These are phyloP conservation scores for Thraustotheca clavata DNA, from an alignment of 352 stramenopile species.

Conservation along the genomic window DNA sequence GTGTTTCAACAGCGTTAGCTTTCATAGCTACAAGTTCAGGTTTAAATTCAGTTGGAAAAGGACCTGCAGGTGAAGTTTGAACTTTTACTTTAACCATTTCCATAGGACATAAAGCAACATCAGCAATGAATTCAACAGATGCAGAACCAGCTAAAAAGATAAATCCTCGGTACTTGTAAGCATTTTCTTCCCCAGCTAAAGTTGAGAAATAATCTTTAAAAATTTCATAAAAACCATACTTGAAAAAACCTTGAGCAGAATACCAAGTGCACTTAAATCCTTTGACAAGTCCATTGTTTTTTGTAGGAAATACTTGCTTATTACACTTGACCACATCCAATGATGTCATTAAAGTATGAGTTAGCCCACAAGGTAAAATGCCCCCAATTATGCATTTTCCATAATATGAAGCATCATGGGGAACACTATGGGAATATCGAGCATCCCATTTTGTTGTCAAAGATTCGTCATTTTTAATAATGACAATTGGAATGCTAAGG, in stretches of 20 bases:
- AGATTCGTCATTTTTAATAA: no score
- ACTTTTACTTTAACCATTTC: slow-evolving; percentile 52
- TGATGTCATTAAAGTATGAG: slow-evolving; percentile 37
- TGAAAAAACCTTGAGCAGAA: slow-evolving; percentile 29
- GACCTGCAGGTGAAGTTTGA: slow-evolving; percentile 29
- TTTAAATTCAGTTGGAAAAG: slow-evolving; percentile 32
- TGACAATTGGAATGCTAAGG: no score
- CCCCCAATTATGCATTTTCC: slow-evolving; percentile 44
- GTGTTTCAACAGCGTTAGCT: slow-evolving; percentile 20
- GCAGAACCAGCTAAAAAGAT: slow-evolving; percentile 44
- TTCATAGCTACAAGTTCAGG: slow-evolving; percentile 33
- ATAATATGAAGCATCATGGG: slow-evolving; percentile 38
- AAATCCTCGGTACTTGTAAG: slow-evolving; percentile 33
- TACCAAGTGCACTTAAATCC: slow-evolving; percentile 35
- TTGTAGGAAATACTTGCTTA: slow-evolving; percentile 34
- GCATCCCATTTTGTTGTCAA: no score
- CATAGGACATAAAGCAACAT: slow-evolving; percentile 47
- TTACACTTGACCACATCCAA: slow-evolving; percentile 56
- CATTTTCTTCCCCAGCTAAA: slow-evolving; percentile 35
- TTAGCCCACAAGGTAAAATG: slow-evolving; percentile 44
- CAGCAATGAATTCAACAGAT: slow-evolving; percentile 54
- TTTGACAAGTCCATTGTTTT: slow-evolving; percentile 31
- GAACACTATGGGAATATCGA: no score
- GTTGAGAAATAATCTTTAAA: slow-evolving; percentile 56
- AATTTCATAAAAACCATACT: slow-evolving; percentile 54